These are phyloP conservation scores for Fraxinus greggii DNA, from an alignment of 305 asterid species.

Conservation along the genomic window DNA sequence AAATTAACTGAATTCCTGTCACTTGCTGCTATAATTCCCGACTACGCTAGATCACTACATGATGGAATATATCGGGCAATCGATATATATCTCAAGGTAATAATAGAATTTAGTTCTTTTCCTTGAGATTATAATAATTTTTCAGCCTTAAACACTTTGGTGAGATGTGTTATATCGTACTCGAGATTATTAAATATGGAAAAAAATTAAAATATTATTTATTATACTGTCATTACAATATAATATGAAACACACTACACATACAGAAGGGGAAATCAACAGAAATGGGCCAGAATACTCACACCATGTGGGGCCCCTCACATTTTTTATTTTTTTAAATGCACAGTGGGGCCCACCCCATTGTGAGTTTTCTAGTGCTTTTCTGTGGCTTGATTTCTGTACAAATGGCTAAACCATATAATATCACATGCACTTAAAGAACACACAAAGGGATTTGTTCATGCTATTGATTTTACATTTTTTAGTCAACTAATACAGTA, in stretches of 20 bases:
- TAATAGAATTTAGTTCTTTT: not conserved
- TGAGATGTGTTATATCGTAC: not conserved
- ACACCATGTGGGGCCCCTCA: too few relatives aligned
- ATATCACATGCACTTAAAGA: not conserved
- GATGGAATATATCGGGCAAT: slow-evolving; percentile 55
- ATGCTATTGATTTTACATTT: not conserved
- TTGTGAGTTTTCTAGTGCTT: too few relatives aligned
- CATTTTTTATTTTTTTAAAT: too few relatives aligned
- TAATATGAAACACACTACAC: too few relatives aligned
- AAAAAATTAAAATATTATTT: not conserved
- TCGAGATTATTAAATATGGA: not conserved
- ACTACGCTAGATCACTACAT: slow-evolving; percentile 36
- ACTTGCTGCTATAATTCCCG: slow-evolving; percentile 47
- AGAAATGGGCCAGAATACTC: too few relatives aligned
- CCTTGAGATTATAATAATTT: not conserved
- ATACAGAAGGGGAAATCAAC: too few relatives aligned
- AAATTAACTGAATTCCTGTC: slow-evolving; percentile 34
- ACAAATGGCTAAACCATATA: too few relatives aligned
- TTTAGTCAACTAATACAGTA: not conserved
- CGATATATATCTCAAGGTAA: slow-evolving; percentile 51
- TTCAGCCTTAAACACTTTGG: not conserved
- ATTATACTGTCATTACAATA: not conserved
- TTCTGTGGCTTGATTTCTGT: too few relatives aligned
- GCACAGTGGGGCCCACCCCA: too few relatives aligned
- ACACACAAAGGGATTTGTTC: not conserved